These are phyloP conservation scores for Calonectria honghensis DNA, from an alignment of 2,329 filamentous ascomycete genomes.

Conservation along the genomic window DNA sequence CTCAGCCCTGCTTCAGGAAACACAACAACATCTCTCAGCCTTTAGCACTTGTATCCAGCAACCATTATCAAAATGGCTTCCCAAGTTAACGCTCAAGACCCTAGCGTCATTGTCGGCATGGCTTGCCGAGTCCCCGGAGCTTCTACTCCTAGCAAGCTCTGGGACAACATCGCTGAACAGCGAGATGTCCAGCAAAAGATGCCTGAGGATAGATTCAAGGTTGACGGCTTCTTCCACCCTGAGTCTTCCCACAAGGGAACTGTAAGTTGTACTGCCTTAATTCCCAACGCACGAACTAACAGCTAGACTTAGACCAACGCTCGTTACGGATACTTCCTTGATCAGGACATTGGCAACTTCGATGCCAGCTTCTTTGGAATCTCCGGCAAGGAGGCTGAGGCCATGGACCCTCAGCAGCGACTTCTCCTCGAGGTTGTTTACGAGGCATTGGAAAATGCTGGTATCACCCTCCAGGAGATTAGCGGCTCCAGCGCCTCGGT, in stretches of 20 bases:
- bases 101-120: slow-evolving; percentile 58
- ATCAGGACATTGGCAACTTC: slow-evolving; percentile 56
- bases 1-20: neutral
- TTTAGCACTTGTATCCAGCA: slow-evolving; percentile 1
- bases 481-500: slow-evolving; percentile 54
- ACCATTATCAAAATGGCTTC: slow-evolving; percentile 44
- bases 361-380: slow-evolving; percentile 65
- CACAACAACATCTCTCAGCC: neutral
- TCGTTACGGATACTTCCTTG: slow-evolving; percentile 54
- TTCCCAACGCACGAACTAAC: slow-evolving; percentile 1
- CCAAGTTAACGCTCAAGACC: slow-evolving; percentile 49
- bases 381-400: slow-evolving; percentile 60
- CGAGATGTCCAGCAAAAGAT: slow-evolving; percentile 60
- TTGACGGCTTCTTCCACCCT: slow-evolving; percentile 62
- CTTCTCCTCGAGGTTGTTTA: slow-evolving; percentile 57
- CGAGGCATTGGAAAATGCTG: slow-evolving; percentile 56
- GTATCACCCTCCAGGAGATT: slow-evolving; percentile 56
- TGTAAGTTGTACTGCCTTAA: slow-evolving; percentile 5
- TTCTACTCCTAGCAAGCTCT: slow-evolving; percentile 54
- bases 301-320: slow-evolving; percentile 40
- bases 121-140: slow-evolving; percentile 52
- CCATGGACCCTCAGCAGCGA: slow-evolving; percentile 63
- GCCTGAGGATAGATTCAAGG: slow-evolving; percentile 68
- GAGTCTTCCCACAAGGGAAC: slow-evolving; percentile 50
- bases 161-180: slow-evolving; percentile 56